phyloP scores from a whole-genome alignment of 2,329 filamentous ascomycete species.

The Fusarium clavum region DNA sequence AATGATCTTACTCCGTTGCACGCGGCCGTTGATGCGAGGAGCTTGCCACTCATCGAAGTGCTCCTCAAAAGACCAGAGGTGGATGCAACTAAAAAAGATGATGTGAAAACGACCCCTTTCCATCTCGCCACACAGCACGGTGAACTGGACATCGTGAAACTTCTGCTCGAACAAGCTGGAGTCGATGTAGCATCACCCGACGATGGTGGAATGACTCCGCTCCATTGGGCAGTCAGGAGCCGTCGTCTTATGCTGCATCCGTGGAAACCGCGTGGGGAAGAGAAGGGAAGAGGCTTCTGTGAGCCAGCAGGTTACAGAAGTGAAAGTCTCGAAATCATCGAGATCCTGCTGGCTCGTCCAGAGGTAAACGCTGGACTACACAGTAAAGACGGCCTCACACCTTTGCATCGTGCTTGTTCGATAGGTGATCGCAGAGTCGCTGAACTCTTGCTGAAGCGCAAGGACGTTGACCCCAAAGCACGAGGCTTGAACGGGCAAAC shows the following conservation, averaged over 20 bases:
- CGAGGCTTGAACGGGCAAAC: not conserved
- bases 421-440: not conserved
- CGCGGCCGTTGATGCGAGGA: not conserved
- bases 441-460: conserved; percentile 6
- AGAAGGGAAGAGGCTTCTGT: too few species aligned
- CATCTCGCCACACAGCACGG: not conserved
- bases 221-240: conserved; percentile 18
- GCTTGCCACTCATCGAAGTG: not conserved
- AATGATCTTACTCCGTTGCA: not conserved
- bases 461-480: conserved; percentile 2
- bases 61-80: conserved; percentile 15
- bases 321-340: conserved; percentile 10
- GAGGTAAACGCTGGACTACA: not conserved
- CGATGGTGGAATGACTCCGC: not conserved
- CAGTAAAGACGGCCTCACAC: not conserved
- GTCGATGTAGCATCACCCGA: not conserved
- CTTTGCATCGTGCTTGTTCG: conserved; percentile 8
- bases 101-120: not conserved
- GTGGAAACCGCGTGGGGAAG: not conserved
- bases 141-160: not conserved
- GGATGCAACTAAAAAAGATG: not conserved
- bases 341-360: not conserved
- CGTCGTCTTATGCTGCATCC: not conserved
- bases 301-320: not conserved
- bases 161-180: conserved; percentile 6